phyloP scores from a whole-genome alignment of 2,329 filamentous ascomycete species.

The Immersiporthe knoxdaviesiana region DNA sequence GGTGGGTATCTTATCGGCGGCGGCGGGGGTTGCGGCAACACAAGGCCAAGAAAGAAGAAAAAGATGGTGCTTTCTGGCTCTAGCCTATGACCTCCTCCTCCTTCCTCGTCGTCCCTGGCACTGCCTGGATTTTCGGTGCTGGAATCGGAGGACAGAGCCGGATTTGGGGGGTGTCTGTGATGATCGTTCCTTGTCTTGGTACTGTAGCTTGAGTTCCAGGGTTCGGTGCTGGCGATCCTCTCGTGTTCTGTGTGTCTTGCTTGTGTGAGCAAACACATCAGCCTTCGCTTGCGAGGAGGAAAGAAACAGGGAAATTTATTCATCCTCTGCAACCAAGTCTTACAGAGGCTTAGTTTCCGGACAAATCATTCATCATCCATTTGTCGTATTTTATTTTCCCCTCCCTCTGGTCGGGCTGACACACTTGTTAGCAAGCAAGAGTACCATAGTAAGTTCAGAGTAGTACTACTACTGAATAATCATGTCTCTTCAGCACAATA shows the following conservation, averaged over 20 bases:
- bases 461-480: neutral
- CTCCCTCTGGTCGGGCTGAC: neutral
- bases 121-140: too few species aligned
- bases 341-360: too few species aligned
- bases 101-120: conserved; percentile 16
- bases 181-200: neutral
- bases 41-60: neutral
- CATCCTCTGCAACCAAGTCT: neutral
- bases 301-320: neutral
- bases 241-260: neutral
- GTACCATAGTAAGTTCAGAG: neutral
- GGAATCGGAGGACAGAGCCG: neutral
- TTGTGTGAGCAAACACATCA: neutral
- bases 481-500: neutral
- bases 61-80: neutral
- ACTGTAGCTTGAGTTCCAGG: neutral
- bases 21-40: neutral
- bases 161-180: neutral
- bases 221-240: neutral
- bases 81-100: conserved; percentile 39
- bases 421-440: neutral
- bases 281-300: neutral
- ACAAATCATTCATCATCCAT: neutral
- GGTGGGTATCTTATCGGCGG: neutral
- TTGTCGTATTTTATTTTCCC: neutral